These are phyloP conservation scores for Lanmaoa rubissima DNA, from an alignment of 768 basidiomycete genomes.

Conservation along the genomic window DNA sequence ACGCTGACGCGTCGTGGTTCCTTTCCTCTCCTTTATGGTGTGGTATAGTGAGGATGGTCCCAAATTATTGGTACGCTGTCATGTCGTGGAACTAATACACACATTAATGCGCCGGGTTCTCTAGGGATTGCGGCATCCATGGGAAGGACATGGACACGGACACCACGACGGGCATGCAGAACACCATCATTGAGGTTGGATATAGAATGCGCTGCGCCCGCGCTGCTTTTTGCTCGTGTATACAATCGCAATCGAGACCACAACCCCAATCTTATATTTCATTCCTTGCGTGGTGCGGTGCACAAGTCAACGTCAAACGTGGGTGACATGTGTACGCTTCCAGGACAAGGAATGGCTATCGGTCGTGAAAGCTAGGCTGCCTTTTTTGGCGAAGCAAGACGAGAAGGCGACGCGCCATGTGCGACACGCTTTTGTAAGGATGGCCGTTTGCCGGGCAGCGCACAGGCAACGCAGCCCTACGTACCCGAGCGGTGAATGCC, in stretches of 20 bases:
- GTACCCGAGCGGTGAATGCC: neutral
- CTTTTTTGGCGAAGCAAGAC: neutral
- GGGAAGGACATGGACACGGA: slow-evolving; percentile 59
- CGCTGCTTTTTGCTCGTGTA: slow-evolving; percentile 6
- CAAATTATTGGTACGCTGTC: slow-evolving; percentile 58
- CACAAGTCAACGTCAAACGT: neutral
- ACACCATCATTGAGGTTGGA: slow-evolving; percentile 39
- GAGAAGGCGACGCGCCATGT: neutral
- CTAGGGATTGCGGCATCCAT: slow-evolving; percentile 61
- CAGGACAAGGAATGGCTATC: neutral
- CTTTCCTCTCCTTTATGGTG: neutral
- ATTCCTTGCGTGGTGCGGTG: neutral
- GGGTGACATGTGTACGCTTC: neutral
- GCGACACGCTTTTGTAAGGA: neutral
- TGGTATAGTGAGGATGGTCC: slow-evolving; percentile 66
- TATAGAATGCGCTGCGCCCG: slow-evolving; percentile 11
- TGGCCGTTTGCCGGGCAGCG: neutral
- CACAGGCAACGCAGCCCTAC: neutral
- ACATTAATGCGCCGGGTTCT: neutral
- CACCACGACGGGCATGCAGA: slow-evolving; percentile 36
- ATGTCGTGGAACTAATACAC: neutral
- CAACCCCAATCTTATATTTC: neutral
- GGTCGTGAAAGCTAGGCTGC: neutral
- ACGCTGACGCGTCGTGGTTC: neutral
- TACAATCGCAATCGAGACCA: neutral